Evolutionary conservation across 2,329 filamentous ascomycete genomes (phyloP).

Genomic region (Nemania sp.): DNA sequence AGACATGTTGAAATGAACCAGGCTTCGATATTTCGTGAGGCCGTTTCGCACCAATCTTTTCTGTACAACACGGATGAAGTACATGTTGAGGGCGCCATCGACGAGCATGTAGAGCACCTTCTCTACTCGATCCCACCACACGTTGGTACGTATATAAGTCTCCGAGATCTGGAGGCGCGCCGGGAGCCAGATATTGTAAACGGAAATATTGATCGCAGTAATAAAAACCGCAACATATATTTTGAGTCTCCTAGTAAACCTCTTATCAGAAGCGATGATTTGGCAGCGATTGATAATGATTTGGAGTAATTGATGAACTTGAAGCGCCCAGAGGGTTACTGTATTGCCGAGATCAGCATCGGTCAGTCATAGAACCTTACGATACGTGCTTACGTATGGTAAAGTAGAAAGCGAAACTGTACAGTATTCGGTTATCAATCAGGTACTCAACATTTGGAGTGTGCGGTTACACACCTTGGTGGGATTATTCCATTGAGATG

Average conservation of each 20-base stretch:
- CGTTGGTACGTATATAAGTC: slow-evolving; percentile 50
- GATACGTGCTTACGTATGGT: too few relatives aligned
- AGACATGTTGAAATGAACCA: slow-evolving; percentile 52
- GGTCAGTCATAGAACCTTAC: background rate
- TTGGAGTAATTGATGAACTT: slow-evolving; percentile 56
- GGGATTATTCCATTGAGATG: slow-evolving; percentile 28
- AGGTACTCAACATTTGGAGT: background rate
- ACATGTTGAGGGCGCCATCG: slow-evolving; percentile 53
- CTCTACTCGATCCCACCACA: slow-evolving; percentile 57
- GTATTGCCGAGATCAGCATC: background rate
- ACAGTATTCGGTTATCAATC: background rate
- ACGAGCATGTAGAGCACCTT: slow-evolving; percentile 56
- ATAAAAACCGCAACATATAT: slow-evolving; percentile 52
- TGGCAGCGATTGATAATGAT: slow-evolving; percentile 60
- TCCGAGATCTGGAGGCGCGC: slow-evolving; percentile 50
- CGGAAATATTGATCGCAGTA: slow-evolving; percentile 54
- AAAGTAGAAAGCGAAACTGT: too few relatives aligned
- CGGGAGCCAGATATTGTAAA: slow-evolving; percentile 60
- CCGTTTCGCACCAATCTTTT: slow-evolving; percentile 51
- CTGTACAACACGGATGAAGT: slow-evolving; percentile 54
- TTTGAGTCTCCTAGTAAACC: slow-evolving; percentile 46
- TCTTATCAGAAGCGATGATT: slow-evolving; percentile 49
- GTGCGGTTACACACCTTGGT: slow-evolving; percentile 12
- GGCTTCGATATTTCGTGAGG: slow-evolving; percentile 51
- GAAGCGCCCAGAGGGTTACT: slow-evolving; percentile 47